A percentile compares a stretch with the other conserved stretches of the same genome.
Evolutionary conservation across 2,329 filamentous ascomycete genomes (phyloP).

Genomic region (Aspergillus glaucus): DNA sequence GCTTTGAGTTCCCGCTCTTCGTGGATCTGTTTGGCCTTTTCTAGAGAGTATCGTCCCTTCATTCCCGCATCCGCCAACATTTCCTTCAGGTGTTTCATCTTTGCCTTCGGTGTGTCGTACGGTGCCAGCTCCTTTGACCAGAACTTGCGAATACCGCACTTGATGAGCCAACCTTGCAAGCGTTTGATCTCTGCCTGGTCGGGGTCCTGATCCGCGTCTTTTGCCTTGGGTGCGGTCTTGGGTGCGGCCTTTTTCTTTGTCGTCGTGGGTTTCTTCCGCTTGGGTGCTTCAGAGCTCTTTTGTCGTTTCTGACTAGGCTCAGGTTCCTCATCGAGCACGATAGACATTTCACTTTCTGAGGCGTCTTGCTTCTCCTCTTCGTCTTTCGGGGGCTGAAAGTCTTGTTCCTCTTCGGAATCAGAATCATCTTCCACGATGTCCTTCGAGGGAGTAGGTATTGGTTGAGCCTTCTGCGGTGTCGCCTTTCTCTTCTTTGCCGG

Average conservation of each 20-base stretch:
- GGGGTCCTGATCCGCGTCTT: conserved; percentile 48
- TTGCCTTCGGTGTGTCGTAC: conserved; percentile 66
- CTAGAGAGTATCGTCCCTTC: conserved; percentile 78
- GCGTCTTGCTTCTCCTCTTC: conserved; percentile 39
- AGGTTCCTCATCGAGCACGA: conserved; percentile 68
- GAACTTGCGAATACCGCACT: conserved; percentile 87
- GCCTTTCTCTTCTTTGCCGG: conserved; percentile 10
- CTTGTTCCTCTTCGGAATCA: conserved; percentile 9
- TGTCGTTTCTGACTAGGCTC: conserved; percentile 51
- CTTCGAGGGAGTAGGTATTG: conserved; percentile 6
- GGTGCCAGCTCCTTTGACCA: conserved; percentile 80
- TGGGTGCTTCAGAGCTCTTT: conserved; percentile 20
- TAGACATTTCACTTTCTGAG: conserved; percentile 62
- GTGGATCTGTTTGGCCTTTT: conserved; percentile 79
- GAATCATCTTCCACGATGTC: conserved; percentile 6
- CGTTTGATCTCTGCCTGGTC: conserved; percentile 79
- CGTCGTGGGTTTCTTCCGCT: conserved; percentile 25
- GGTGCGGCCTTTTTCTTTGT: conserved; percentile 5
- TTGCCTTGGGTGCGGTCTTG: conserved; percentile 32
- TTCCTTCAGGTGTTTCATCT: conserved; percentile 71
- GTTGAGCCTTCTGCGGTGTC: conserved; percentile 3
- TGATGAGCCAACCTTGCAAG: conserved; percentile 75
- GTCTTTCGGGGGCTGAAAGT: conserved; percentile 15
- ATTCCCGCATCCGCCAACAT: conserved; percentile 81
- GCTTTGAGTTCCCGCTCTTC: conserved; percentile 76